Percentiles rank a stretch among this genome's conserved stretches.
These are phyloP conservation scores for Leccinum subspadiceum DNA, from an alignment of 1,284 basidiomycete genomes.

Conservation along the genomic window DNA sequence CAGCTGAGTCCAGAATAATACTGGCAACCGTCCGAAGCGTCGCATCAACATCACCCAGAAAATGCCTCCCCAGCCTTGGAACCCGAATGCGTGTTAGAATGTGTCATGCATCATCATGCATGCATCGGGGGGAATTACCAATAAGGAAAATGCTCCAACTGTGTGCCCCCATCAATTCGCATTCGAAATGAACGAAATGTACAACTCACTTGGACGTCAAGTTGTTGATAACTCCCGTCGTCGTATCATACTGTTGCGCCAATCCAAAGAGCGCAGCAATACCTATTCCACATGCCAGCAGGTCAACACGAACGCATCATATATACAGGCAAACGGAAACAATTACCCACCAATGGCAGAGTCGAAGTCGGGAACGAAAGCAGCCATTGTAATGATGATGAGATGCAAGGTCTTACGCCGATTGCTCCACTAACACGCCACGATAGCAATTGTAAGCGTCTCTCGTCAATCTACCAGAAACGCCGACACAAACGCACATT, in stretches of 20 bases:
- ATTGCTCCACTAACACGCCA: conserved; percentile 39
- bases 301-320: background rate
- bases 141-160: conserved; percentile 61
- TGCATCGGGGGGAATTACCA: no score
- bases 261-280: conserved; percentile 55
- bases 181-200: background rate
- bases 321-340: background rate
- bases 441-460: background rate
- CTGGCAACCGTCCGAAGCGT: no score
- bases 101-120: no score
- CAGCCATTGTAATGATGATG: conserved; percentile 49
- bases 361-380: conserved; percentile 54
- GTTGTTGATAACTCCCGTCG: conserved; percentile 53
- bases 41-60: no score
- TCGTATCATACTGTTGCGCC: conserved; percentile 51
- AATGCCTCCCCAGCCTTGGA: no score
- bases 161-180: background rate
- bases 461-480: background rate
- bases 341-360: conserved; percentile 44
- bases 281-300: conserved; percentile 30
- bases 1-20: no score
- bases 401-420: conserved; percentile 46
- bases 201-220: conserved; percentile 48
- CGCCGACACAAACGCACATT: conserved; percentile 40
- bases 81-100: no score